These are phyloP conservation scores for Talinum fruticosum DNA, from an alignment of 148 eudicot species.

Conservation along the genomic window DNA sequence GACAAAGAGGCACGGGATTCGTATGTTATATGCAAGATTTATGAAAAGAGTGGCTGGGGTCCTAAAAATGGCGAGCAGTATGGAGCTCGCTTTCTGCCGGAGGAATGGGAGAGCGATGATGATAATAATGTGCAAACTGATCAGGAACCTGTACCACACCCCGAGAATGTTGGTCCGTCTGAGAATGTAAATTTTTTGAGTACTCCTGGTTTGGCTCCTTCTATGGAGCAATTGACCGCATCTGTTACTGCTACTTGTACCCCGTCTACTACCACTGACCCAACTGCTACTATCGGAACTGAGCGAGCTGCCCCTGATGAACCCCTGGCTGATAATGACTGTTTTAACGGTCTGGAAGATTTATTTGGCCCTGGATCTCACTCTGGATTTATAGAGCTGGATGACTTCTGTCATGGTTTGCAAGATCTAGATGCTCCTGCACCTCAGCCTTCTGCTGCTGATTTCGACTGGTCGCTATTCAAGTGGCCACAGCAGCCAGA, in stretches of 20 bases:
- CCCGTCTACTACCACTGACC: background rate
- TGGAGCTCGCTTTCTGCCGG: constrained; percentile 71
- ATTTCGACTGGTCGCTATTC: constrained; percentile 2
- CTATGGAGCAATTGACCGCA: background rate
- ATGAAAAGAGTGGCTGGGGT: constrained; percentile 64
- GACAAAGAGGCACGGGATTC: constrained; percentile 47
- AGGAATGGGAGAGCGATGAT: constrained; percentile 58
- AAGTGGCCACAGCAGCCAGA: background rate
- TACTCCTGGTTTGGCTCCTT: background rate
- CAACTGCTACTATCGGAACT: background rate
- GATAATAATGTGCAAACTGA: constrained; percentile 8
- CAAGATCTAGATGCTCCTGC: too few species aligned
- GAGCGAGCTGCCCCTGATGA: background rate
- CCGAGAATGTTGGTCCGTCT: background rate
- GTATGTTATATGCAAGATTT: constrained; percentile 64
- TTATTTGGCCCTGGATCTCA: background rate
- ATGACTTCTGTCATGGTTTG: background rate
- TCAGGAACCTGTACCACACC: background rate
- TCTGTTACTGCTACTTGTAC: background rate
- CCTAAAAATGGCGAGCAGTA: constrained; percentile 70
- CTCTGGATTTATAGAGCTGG: background rate
- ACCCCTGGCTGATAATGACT: background rate
- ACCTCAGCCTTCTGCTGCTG: too few species aligned
- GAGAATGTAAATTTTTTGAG: background rate
- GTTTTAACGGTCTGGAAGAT: constrained; percentile 18